Evolutionary conservation across 805 yeast species (phyloP).

Genomic region (Hanseniaspora occidentalis): DNA sequence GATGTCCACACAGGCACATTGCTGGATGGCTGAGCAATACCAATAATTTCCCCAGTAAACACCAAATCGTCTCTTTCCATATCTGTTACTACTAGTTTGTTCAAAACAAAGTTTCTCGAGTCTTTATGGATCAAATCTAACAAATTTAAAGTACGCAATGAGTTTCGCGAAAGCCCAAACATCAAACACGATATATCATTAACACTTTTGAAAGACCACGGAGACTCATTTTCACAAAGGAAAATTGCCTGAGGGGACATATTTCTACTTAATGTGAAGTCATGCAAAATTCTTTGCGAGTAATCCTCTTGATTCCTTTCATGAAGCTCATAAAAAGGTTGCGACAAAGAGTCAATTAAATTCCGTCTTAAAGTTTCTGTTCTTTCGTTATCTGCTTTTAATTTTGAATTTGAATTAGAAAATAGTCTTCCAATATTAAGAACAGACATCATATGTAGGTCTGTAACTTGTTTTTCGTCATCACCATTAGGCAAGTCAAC

Average conservation of each 20-base stretch:
- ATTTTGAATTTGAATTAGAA: slow-evolving; percentile 12
- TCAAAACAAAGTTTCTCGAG: slow-evolving; percentile 55
- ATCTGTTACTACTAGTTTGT: slow-evolving; percentile 32
- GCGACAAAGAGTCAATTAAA: slow-evolving; percentile 22
- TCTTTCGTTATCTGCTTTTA: slow-evolving; percentile 4
- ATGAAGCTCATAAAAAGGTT: slow-evolving; percentile 23
- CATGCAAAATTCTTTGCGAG: slow-evolving; percentile 41
- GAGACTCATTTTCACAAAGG: slow-evolving; percentile 59
- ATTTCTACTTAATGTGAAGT: slow-evolving; percentile 57
- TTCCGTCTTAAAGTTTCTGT: slow-evolving; percentile 15
- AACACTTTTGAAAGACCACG: slow-evolving; percentile 74
- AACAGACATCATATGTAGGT: slow-evolving; percentile 22
- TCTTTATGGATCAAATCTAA: slow-evolving; percentile 71
- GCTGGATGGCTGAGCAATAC: slow-evolving; percentile 44
- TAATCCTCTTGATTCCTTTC: slow-evolving; percentile 13
- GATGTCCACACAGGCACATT: slow-evolving; percentile 66
- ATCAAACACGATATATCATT: slow-evolving; percentile 82
- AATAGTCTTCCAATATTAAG: slow-evolving; percentile 21
- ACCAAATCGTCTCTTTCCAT: slow-evolving; percentile 33
- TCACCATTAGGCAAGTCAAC: slow-evolving; percentile 2
- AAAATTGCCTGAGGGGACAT: slow-evolving; percentile 73
- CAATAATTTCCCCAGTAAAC: slow-evolving; percentile 77
- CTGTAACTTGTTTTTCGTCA: slow-evolving; percentile 18
- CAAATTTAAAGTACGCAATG: slow-evolving; percentile 48
- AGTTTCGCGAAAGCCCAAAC: slow-evolving; percentile 65